These are phyloP conservation scores for Botrytis pseudocinerea DNA, from an alignment of 2,329 filamentous ascomycete genomes.

Conservation along the genomic window DNA sequence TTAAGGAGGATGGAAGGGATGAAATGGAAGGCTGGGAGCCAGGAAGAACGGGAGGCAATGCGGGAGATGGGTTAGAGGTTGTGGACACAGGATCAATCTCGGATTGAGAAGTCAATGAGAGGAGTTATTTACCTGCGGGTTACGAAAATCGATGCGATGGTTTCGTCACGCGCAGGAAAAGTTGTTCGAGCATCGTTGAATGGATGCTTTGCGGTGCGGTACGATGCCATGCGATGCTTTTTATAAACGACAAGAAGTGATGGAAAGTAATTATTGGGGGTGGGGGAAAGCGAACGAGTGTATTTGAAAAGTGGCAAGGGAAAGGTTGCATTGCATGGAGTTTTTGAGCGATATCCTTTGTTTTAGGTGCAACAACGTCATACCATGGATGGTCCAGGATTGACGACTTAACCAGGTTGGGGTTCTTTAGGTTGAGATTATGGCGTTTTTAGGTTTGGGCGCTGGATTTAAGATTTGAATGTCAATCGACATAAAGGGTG, in stretches of 20 bases:
- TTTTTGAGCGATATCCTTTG: constrained; percentile 12
- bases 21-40: constrained; percentile 60
- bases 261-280: constrained; percentile 9
- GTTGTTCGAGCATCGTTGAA: neutral
- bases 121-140: neutral
- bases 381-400: neutral
- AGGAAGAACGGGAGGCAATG: constrained; percentile 22
- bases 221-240: neutral
- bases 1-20: constrained; percentile 59
- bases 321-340: neutral
- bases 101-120: constrained; percentile 8
- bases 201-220: neutral
- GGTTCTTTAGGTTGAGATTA: constrained; percentile 1
- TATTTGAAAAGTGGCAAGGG: constrained; percentile 1
- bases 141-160: neutral
- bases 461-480: constrained; percentile 6
- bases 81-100: constrained; percentile 11
- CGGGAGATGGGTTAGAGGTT: neutral
- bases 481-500: neutral
- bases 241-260: neutral
- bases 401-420: constrained; percentile 4
- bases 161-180: neutral
- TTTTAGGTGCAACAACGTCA: constrained; percentile 1
- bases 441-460: constrained; percentile 3
- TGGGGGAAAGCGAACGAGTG: neutral